Conservation (phyloP, 1,139 yeast species). For the Chernovozyma aurita region DNA sequence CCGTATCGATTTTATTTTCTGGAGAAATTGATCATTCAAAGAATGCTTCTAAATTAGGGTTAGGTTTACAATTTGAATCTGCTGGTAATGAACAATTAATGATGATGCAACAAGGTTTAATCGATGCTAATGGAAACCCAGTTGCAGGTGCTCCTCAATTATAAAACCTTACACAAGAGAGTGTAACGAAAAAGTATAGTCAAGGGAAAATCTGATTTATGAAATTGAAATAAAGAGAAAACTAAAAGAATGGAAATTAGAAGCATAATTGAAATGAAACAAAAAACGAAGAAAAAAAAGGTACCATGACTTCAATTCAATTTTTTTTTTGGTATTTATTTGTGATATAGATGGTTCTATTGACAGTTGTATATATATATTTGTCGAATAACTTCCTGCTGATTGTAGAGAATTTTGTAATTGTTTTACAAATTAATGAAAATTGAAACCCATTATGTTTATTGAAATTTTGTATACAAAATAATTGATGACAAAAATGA, state of each 20-base stretch:
- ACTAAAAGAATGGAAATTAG: not conserved
- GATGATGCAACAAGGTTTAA: conserved; percentile 73
- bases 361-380: conserved; percentile 7
- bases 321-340: not conserved
- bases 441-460: no score
- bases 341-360: conserved; percentile 1
- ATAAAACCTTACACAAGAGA: no score
- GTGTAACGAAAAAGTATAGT: no score
- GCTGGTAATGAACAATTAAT: conserved; percentile 89
- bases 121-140: conserved; percentile 80
- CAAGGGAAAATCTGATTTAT: no score
- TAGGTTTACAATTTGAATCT: conserved; percentile 91
- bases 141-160: conserved; percentile 65
- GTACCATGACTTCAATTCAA: not conserved
- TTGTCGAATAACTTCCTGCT: conserved; percentile 1
- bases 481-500: no score
- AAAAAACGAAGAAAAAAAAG: not conserved
- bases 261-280: not conserved
- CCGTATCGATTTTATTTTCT: conserved; percentile 80
- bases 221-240: conserved; percentile 10
- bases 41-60: conserved; percentile 79
- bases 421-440: no score
- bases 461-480: no score
- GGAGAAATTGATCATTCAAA: conserved; percentile 91
- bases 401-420: no score